phyloP scores from a whole-genome alignment of 1,139 yeast genomes.

The Nakaseomyces bracarensis region DNA sequence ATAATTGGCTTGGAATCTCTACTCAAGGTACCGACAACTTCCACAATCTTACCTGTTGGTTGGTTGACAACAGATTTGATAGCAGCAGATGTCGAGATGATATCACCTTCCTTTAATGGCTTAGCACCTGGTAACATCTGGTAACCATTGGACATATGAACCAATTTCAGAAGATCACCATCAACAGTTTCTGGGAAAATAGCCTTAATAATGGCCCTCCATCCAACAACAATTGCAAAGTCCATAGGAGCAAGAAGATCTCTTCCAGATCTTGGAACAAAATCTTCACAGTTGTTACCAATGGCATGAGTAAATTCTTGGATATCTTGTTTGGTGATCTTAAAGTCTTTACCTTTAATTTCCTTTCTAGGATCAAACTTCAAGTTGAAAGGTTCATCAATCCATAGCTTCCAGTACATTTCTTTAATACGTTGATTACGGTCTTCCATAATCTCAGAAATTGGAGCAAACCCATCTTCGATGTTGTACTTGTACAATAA shows the following conservation, averaged over 20 bases:
- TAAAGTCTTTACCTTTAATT: constrained; percentile 54
- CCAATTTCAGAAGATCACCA: constrained; percentile 90
- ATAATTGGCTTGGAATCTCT: constrained; percentile 74
- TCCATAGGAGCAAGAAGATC: constrained; percentile 95
- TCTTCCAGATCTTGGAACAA: constrained; percentile 81
- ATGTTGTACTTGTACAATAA: constrained; percentile 75
- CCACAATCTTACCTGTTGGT: constrained; percentile 90
- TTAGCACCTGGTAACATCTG: constrained; percentile 87
- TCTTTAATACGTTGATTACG: constrained; percentile 90
- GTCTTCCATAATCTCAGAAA: constrained; percentile 79
- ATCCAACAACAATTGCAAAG: constrained; percentile 95
- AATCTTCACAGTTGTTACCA: constrained; percentile 95
- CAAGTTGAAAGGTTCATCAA: constrained; percentile 60
- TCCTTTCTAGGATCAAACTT: constrained; percentile 62
- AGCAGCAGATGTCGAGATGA: constrained; percentile 72
- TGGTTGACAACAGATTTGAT: constrained; percentile 85
- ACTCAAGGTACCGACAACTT: constrained; percentile 82
- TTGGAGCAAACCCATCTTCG: constrained; percentile 88
- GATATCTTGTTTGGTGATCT: constrained; percentile 68
- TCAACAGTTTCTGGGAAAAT: constrained; percentile 94
- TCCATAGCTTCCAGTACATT: constrained; percentile 98
- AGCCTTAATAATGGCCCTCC: constrained; percentile 96
- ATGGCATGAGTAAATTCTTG: constrained; percentile 94
- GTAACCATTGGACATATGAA: constrained; percentile 92
- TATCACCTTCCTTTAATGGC: constrained; percentile 84